Base-by-base conservation (phyloP, 2,329 filamentous ascomycete species). In the Botryotinia globosa region DNA sequence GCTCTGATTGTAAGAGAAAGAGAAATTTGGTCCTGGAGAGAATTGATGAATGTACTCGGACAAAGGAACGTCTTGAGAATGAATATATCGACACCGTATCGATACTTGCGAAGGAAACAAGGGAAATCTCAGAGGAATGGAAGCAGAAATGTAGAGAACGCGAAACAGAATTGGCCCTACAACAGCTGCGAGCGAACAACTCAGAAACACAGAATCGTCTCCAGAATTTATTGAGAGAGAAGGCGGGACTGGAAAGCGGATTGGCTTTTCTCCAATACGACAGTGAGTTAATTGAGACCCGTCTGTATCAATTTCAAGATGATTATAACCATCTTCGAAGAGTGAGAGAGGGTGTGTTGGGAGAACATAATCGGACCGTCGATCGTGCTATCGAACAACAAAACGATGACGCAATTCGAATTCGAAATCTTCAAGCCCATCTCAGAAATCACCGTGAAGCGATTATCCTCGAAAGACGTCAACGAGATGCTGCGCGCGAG, bases 71-170 rank as follows among this genome's bases (percentile, higher is more conserved):
- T 10, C 37, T 44, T 1, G 39, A 29, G 2, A 42, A 1, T 12
- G 61, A 29, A 29, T 32, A 42, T 9, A 7, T 22, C 20, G 61
- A 44, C 39, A 29, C n/a, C 1, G 29, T 63, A 0, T 63, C 9
- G 9, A 29, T 29, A 4, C 37, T 63, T 32, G 9, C 16, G 5
- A 63, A 44, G 8, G 3, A 44, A 32, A 39, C n/a, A 16, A 4
- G 10, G 18, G 61, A 2, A 7, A 44, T 63, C 18, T 12, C 37
- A 18, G 4, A 39, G 22, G 29, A 63, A 16, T 63, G 61, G 61
- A 6, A 9, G 8, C 29, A 29, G 29, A 16, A 44, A 14, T 0
- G 37, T 9, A 16, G 9, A 8, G 58, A 61, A 8, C 2, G 0
- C 7, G 20, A 25, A 12, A 12, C 10, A 39, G 5, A 61, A 61